Evolutionary conservation across 495 filamentous ascomycete species (phyloP).

Genomic region (Trichoderma gamsii): DNA sequence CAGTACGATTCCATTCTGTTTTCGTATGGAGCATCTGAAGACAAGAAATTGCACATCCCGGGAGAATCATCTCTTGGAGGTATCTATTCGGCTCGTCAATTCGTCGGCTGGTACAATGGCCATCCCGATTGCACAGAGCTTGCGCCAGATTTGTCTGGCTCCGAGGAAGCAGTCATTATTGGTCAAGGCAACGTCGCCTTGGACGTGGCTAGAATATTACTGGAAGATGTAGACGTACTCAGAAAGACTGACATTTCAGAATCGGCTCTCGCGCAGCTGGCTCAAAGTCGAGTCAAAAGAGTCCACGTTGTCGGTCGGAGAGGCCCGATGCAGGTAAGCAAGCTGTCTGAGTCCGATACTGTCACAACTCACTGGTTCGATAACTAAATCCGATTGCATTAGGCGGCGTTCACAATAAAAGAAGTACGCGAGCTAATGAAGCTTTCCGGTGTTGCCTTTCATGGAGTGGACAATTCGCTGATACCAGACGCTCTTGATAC

Average conservation of each 20-base stretch:
- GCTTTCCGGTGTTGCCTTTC: slow-evolving; percentile 65
- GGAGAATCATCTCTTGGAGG: slow-evolving; percentile 68
- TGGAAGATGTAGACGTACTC: slow-evolving; percentile 64
- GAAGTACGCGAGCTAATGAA: slow-evolving; percentile 82
- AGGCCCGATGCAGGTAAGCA: slow-evolving; percentile 71
- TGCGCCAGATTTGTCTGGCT: slow-evolving; percentile 66
- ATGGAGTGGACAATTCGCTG: slow-evolving; percentile 57
- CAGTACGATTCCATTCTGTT: slow-evolving; percentile 93
- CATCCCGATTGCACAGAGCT: slow-evolving; percentile 75
- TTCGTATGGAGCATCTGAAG: slow-evolving; percentile 83
- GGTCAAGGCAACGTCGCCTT: slow-evolving; percentile 95
- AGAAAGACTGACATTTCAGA: slow-evolving; percentile 82
- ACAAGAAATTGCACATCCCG: slow-evolving; percentile 69
- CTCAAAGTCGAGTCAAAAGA: slow-evolving; percentile 66
- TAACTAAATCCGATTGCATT: slow-evolving; percentile 8
- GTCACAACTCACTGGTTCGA: background rate
- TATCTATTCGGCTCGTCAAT: slow-evolving; percentile 83
- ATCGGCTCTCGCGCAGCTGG: slow-evolving; percentile 67
- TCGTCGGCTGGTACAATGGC: slow-evolving; percentile 98
- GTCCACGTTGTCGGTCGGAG: slow-evolving; percentile 82
- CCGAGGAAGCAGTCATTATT: slow-evolving; percentile 81
- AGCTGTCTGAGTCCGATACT: background rate
- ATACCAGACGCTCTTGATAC: slow-evolving; percentile 56
- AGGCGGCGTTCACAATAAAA: slow-evolving; percentile 92
- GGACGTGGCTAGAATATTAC: slow-evolving; percentile 83